Percentiles rank a stretch among this genome's conserved stretches.
phyloP scores from a whole-genome alignment of 2,329 filamentous ascomycete genomes.

The Phyllachora maydis region DNA sequence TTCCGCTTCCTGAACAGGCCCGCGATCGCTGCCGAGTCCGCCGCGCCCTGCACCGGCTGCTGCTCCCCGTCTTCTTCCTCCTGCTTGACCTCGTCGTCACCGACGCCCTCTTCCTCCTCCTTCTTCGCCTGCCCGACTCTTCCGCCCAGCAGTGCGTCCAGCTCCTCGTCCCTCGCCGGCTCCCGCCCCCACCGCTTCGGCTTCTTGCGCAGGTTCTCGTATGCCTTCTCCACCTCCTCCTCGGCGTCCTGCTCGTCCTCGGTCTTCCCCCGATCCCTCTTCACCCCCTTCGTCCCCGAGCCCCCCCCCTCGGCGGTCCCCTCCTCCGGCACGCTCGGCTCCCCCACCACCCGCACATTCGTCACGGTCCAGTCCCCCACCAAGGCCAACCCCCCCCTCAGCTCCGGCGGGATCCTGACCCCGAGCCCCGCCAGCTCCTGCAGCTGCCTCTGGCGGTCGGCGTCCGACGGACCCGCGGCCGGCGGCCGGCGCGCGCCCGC shows the following conservation, averaged over 20 bases:
- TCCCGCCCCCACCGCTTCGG: conserved; percentile 31
- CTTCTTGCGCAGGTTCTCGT: conserved; percentile 39
- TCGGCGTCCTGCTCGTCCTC: conserved; percentile 40
- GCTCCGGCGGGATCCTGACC: conserved; percentile 61
- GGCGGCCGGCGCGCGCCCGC: conserved; percentile 1
- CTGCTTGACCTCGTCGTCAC: conserved; percentile 14
- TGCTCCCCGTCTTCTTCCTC: conserved; percentile 11
- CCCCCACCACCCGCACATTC: conserved; percentile 36
- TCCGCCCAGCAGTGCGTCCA: conserved; percentile 37
- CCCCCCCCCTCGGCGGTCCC: conserved; percentile 11
- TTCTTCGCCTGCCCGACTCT: conserved; percentile 11
- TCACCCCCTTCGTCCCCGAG: conserved; percentile 12
- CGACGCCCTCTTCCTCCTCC: conserved; percentile 11
- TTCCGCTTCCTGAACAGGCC: conserved; percentile 70
- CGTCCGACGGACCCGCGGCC: conserved; percentile 23
- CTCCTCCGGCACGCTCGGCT: conserved; percentile 18
- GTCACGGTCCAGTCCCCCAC: conserved; percentile 72
- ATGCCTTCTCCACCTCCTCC: conserved; percentile 36
- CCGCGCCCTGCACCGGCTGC: conserved; percentile 2
- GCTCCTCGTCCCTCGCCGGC: conserved; percentile 30
- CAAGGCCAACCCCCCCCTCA: conserved; percentile 65
- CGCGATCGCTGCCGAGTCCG: conserved; percentile 12
- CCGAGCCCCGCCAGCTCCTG: conserved; percentile 78
- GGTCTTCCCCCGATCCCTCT: conserved; percentile 35
- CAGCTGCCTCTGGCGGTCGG: conserved; percentile 64